These are phyloP conservation scores for Sorghum bicolor DNA, from an alignment of 176 grass and related monocot species.

Conservation along the genomic window DNA sequence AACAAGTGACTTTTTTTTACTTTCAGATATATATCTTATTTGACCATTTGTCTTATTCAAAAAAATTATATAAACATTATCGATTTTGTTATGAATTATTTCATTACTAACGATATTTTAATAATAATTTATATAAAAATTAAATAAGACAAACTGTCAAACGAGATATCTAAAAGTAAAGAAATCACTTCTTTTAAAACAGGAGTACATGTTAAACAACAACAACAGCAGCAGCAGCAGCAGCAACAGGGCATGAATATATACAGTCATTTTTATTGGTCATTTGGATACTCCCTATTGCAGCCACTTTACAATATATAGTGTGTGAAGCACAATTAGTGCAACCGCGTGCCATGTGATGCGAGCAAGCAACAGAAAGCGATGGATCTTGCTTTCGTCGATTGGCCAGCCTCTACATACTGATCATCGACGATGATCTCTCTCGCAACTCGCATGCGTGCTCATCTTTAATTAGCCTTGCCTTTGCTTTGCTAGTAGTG, in stretches of 20 bases:
- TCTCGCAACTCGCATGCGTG: not conserved
- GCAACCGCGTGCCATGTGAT: constrained; percentile 7
- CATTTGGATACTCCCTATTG: not conserved
- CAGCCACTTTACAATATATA: not conserved
- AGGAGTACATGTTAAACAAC: too few relatives aligned
- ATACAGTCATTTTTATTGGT: not conserved
- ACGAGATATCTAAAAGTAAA: too few relatives aligned
- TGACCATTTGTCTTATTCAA: too few relatives aligned
- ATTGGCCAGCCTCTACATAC: not conserved
- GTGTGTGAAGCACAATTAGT: constrained; percentile 26
- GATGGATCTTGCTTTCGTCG: constrained; percentile 13
- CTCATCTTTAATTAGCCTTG: not conserved
- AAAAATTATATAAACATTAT: too few relatives aligned
- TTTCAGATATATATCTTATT: too few relatives aligned
- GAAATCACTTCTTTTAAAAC: too few relatives aligned
- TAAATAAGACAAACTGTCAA: too few relatives aligned
- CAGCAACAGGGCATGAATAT: not conserved
- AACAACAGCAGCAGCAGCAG: too few relatives aligned
- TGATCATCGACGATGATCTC: not conserved
- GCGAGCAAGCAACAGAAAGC: constrained; percentile 3
- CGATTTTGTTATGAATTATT: too few relatives aligned
- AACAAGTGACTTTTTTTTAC: too few relatives aligned
- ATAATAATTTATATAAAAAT: too few relatives aligned
- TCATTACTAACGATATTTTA: too few relatives aligned
- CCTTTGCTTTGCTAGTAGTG: not conserved